These are phyloP conservation scores for Colletotrichum musae DNA, from an alignment of 2,329 filamentous ascomycete species.

Conservation along the genomic window DNA sequence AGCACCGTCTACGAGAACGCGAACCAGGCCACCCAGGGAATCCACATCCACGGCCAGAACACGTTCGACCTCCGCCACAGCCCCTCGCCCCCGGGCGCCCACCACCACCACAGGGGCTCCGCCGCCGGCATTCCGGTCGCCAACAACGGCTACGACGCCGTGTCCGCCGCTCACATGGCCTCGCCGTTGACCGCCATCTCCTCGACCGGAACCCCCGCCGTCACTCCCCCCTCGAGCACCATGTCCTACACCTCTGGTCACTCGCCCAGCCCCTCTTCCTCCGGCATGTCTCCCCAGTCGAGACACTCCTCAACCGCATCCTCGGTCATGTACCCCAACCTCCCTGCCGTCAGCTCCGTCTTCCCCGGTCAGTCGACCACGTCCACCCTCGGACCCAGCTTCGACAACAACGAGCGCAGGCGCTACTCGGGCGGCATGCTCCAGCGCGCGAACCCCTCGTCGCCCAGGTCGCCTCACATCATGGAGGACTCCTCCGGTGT, in stretches of 20 bases:
- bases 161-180: constrained; percentile 70
- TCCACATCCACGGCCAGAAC: constrained; percentile 83
- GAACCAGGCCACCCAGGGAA: constrained; percentile 83
- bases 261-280: constrained; percentile 80
- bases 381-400: constrained; percentile 78
- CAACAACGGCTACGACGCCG: constrained; percentile 56
- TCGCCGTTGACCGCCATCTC: constrained; percentile 73
- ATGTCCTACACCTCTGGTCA: constrained; percentile 85
- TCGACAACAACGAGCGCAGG: constrained; percentile 74
- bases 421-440: constrained; percentile 78
- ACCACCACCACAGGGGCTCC: constrained; percentile 51
- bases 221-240: constrained; percentile 82
- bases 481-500: constrained; percentile 56
- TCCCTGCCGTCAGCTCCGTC: constrained; percentile 79
- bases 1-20: constrained; percentile 95
- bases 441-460: constrained; percentile 67
- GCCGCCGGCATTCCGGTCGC: constrained; percentile 51
- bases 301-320: constrained; percentile 73
- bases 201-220: constrained; percentile 79
- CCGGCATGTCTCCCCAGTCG: constrained; percentile 77
- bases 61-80: constrained; percentile 71
- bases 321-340: constrained; percentile 80
- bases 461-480: constrained; percentile 54
- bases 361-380: constrained; percentile 78
- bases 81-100: constrained; percentile 63